Evolutionary conservation across 2,329 filamentous ascomycete genomes (phyloP), one percentile per base, ranked within the genome.

Genomic region (Myriangium duriaei): DNA sequence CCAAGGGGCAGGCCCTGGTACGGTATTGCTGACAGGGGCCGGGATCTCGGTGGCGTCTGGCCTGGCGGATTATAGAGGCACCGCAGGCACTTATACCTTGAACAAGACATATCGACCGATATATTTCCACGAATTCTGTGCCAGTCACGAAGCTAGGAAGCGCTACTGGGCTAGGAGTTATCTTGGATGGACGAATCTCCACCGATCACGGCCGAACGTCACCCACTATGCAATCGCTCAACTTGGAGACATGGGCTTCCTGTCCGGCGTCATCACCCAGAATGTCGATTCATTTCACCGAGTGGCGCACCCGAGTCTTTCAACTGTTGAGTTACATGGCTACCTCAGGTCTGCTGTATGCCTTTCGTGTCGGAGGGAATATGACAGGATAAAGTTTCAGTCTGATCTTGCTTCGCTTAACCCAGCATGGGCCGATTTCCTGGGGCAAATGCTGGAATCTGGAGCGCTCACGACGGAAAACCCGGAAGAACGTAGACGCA

Each of bases 151-250:
- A 56, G 77, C 82, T 10, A 69, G 91, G 47, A 91, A 95, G 60
- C 69, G 91, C 44, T 98, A 98, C 57, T 98, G 91, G 91, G 88
- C 91, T 1, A 68, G 91, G 34, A 93, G 83, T 54, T 98, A 93
- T 58, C 64, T 98, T 13, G 91, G 91, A 26, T 96, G 87, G 87
- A 78, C 83, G 3, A 85, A 75, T 31, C 64, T 96, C 47, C 65
- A 81, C 52, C 79, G 75, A 44, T 83, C 85, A n/a, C 65, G 64
- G 41, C 87, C 88, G 10, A 96, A 96, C 53, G 63, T 66, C 3
- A 78, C 77, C 2, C 91, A 98, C 61, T 69, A 73, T 54, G 85
- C 87, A 2, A 72, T 96, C 40, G 69, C 73, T 37, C 70, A 79
- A 45, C 64, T 96, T 24, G 81, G 75, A 2, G 60, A 70, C 4